Conservation (phyloP, 345 rosid genomes). For the Diplotaxis tenuifolia region DNA sequence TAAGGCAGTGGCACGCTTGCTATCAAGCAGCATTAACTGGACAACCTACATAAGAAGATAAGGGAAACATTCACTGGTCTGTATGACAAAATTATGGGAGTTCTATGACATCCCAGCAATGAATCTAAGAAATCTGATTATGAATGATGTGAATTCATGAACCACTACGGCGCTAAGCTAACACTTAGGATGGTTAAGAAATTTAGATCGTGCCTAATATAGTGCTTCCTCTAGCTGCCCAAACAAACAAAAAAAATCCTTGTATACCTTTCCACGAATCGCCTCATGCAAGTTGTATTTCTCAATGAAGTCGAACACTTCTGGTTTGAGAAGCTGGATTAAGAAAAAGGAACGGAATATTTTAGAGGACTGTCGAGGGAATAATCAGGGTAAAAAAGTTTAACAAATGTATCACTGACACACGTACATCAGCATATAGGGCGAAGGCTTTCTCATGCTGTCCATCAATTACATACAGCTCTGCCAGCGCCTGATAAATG, state of each 20-base stretch:
- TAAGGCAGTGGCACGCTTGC: conserved; percentile 73
- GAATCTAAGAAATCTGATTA: neutral
- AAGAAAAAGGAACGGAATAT: conserved; percentile 19
- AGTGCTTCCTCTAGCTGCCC: conserved; percentile 14
- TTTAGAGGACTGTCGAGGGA: conserved; percentile 11
- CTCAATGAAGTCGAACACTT: conserved; percentile 80
- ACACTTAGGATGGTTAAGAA: conserved; percentile 6
- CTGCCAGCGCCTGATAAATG: conserved; percentile 72
- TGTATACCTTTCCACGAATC: conserved; percentile 84
- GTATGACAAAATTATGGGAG: conserved; percentile 2
- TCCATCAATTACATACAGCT: conserved; percentile 82
- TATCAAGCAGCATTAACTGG: conserved; percentile 86
- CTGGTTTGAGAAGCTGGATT: conserved; percentile 93
- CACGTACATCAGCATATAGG: conserved; percentile 95
- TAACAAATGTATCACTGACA: conserved; percentile 4
- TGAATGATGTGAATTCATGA: neutral
- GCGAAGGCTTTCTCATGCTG: conserved; percentile 87
- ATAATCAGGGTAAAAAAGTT: neutral
- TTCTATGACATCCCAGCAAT: conserved; percentile 3
- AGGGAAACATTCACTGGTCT: conserved; percentile 1
- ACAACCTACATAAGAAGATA: conserved; percentile 61
- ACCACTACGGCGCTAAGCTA: neutral
- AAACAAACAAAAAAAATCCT: neutral
- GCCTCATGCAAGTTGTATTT: conserved; percentile 79
- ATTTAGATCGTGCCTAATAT: neutral